These are phyloP conservation scores for Hawksworthiomyces lignivorus DNA, from an alignment of 2,329 filamentous ascomycete species.

Conservation along the genomic window DNA sequence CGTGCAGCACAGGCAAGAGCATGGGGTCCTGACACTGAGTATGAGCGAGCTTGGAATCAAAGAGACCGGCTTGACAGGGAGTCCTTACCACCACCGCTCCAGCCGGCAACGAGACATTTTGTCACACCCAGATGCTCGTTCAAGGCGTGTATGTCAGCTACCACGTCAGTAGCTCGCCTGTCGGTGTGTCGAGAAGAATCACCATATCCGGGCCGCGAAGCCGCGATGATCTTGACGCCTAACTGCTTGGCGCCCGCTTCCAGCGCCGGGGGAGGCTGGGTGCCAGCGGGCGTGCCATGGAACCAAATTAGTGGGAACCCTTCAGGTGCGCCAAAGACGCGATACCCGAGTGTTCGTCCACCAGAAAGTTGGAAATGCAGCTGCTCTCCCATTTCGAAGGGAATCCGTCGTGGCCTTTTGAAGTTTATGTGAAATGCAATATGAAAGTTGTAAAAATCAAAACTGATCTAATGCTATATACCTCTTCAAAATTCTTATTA, in stretches of 20 bases:
- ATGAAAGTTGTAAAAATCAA: no score
- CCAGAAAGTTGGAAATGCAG: conserved; percentile 1
- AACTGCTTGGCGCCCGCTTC: not conserved
- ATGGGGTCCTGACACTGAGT: not conserved
- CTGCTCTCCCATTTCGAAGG: no score
- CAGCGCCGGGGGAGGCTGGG: not conserved
- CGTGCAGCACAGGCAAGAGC: conserved; percentile 1
- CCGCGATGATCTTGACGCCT: conserved; percentile 2
- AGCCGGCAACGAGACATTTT: not conserved
- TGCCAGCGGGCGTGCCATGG: conserved; percentile 3
- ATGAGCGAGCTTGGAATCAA: no score
- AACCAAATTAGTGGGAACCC: conserved; percentile 3
- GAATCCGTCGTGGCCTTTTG: no score
- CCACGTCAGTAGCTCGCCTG: not conserved
- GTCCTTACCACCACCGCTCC: not conserved
- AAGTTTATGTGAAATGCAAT: no score
- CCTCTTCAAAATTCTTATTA: no score
- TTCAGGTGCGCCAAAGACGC: not conserved
- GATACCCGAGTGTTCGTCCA: not conserved
- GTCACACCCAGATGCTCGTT: not conserved
- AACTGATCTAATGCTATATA: no score
- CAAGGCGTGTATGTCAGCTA: not conserved
- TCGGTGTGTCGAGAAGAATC: not conserved
- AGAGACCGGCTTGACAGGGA: no score
- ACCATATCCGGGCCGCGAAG: not conserved